Base-by-base conservation (phyloP, 352 stramenopile species). In the Globisporangium carolinianum region DNA sequence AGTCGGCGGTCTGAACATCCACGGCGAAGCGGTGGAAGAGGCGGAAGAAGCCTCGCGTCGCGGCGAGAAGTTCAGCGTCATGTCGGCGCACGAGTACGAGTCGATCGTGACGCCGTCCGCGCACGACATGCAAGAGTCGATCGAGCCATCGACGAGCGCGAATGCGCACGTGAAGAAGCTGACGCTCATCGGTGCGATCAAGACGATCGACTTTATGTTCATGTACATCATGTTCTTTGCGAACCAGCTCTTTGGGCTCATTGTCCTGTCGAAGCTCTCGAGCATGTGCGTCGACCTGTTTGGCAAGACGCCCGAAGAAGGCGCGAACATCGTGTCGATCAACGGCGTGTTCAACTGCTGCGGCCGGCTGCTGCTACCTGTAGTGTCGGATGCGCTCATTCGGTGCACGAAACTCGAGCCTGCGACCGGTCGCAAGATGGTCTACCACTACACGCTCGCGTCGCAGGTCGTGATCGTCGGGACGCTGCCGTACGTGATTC, bases 171-270 rank as follows among this genome's bases (percentile, higher is more conserved):
- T 80, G 57, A 75, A 72, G 63, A 66, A 73, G 47, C 58, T 86
- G 42, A 72, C 68, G 38, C 68, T 87, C 48, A 83, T 84, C 57
- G 36, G 68, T 38, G 75, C 75, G 46, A 66, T 86, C 61, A 68
- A 82, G 61, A 79, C 75, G 11, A 61, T 69, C 47, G 77, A 87
- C 54, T 86, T 73, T 62, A 62, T 79, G 55, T 79, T 82, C 68
- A 65, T 87, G 45, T 87, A 86, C 65, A 67, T 87, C 51, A 84
- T 83, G 73, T 81, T 86, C 63, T 83, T 81, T 47, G 69, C 60
- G 55, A 82, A 80, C 60, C 76, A 84, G 67, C 69, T 83, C 24
- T 87, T 81, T 48, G 75, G 77, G 7, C 71, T 84, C 51, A 82
- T 86, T 46, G 73, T 84, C 52, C 75, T 87, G 48, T 86, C 77